These are phyloP conservation scores for Malus orientalis DNA, from an alignment of 306 rosid genomes.

Conservation along the genomic window DNA sequence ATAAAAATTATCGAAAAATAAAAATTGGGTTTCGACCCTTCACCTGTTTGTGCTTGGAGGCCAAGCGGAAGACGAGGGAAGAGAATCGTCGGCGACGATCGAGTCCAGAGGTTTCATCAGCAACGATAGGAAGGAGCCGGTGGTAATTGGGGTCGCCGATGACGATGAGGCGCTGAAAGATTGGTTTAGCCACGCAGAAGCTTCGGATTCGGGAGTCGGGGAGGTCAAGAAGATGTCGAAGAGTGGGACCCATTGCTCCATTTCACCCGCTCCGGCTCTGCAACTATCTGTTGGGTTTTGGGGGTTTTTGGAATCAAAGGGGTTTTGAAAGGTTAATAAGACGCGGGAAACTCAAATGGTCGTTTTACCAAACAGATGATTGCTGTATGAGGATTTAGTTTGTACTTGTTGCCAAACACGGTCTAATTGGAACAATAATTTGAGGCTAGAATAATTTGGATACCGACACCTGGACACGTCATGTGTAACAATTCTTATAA, in stretches of 20 bases:
- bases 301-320: neutral
- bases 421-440: neutral
- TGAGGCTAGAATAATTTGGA: too few relatives aligned
- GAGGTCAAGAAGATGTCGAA: slow-evolving; percentile 32
- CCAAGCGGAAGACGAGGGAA: slow-evolving; percentile 1
- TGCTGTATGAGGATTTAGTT: neutral
- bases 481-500: too few relatives aligned
- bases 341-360: slow-evolving; percentile 22
- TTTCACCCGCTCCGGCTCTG: neutral
- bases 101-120: slow-evolving; percentile 28
- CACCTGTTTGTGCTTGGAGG: slow-evolving; percentile 10
- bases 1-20: neutral
- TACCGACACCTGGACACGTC: too few relatives aligned
- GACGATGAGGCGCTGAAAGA: slow-evolving; percentile 21
- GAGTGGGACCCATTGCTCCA: slow-evolving; percentile 33
- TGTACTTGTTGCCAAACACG: slow-evolving; percentile 5
- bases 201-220: slow-evolving; percentile 32
- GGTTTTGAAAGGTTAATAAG: neutral
- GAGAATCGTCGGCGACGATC: slow-evolving; percentile 4
- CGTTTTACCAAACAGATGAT: neutral
- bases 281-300: neutral
- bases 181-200: slow-evolving; percentile 25
- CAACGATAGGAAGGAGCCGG: slow-evolving; percentile 26
- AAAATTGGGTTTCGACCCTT: neutral
- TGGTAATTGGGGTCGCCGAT: slow-evolving; percentile 16